Evolutionary conservation across 1,284 basidiomycete species (phyloP).

Genomic region (Cystobasidiaceae sp.): DNA sequence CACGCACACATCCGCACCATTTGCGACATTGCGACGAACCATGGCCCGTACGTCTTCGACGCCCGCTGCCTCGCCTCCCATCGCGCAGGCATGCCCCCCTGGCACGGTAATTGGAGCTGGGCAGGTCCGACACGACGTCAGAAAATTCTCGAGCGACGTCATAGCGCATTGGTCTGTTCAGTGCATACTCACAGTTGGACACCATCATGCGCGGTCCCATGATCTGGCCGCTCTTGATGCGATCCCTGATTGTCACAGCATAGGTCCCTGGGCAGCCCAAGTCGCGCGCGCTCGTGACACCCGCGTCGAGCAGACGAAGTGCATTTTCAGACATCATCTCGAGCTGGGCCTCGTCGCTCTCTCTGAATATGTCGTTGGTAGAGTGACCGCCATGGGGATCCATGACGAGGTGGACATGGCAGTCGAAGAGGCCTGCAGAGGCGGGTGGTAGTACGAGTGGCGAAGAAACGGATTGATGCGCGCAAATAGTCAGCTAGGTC

Average conservation of each 20-base stretch:
- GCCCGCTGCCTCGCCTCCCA: slow-evolving; percentile 10
- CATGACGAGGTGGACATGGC: slow-evolving; percentile 17
- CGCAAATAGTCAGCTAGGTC: too few species aligned
- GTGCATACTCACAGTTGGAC: neutral
- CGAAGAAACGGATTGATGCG: too few species aligned
- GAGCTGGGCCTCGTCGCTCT: neutral
- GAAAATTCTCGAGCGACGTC: neutral
- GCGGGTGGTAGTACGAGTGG: too few species aligned
- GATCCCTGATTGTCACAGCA: slow-evolving; percentile 4
- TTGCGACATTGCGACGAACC: neutral
- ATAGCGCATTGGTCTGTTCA: too few species aligned
- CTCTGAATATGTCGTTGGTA: neutral
- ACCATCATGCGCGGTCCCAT: slow-evolving; percentile 11
- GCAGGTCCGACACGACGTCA: neutral
- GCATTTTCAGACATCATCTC: slow-evolving; percentile 1
- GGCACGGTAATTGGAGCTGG: slow-evolving; percentile 13
- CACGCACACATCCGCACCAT: slow-evolving; percentile 6
- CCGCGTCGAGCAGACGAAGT: slow-evolving; percentile 19
- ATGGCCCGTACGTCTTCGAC: neutral
- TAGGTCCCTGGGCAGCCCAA: slow-evolving; percentile 2
- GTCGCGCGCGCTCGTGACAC: slow-evolving; percentile 15
- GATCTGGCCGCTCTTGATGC: neutral
- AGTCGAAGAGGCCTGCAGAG: slow-evolving; percentile 12
- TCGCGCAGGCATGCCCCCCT: neutral
- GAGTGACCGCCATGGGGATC: neutral